Conservation (phyloP, 257 asterid genomes). For the Primulina tabacum region DNA sequence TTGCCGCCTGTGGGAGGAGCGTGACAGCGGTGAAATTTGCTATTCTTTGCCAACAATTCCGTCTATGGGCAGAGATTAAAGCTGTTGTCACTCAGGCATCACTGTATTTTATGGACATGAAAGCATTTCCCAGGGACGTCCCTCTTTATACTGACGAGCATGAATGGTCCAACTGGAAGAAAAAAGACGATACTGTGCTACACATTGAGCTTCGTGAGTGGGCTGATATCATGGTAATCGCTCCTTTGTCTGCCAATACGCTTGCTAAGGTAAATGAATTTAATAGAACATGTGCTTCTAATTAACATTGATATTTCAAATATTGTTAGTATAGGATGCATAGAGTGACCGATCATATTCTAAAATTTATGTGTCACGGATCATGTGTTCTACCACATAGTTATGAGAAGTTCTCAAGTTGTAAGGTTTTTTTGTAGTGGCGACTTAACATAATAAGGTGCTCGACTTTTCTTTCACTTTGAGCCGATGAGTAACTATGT, state of each 20-base stretch:
- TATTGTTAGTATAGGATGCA: too few relatives aligned
- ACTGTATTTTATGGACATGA: constrained; percentile 67
- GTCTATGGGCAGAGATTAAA: constrained; percentile 87
- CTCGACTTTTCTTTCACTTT: too few relatives aligned
- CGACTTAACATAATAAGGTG: too few relatives aligned
- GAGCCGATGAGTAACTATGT: too few relatives aligned
- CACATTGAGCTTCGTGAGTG: constrained; percentile 83
- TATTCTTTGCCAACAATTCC: constrained; percentile 62
- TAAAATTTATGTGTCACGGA: too few relatives aligned
- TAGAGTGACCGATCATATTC: too few relatives aligned
- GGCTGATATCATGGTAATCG: constrained; percentile 92
- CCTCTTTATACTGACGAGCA: constrained; percentile 68
- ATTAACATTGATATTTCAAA: too few relatives aligned
- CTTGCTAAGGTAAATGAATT: constrained; percentile 66
- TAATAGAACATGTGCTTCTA: background rate
- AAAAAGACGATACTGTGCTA: constrained; percentile 66
- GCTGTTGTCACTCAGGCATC: constrained; percentile 81
- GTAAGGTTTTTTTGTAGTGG: too few relatives aligned
- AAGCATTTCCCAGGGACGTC: constrained; percentile 59
- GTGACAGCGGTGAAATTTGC: constrained; percentile 88
- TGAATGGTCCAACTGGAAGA: constrained; percentile 82
- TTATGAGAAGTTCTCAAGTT: too few relatives aligned
- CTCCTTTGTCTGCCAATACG: constrained; percentile 91
- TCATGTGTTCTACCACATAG: too few relatives aligned
- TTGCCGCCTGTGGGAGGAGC: constrained; percentile 89